Evolutionary conservation across 306 rosid species (phyloP).

Genomic region (Cicer bijugum): DNA sequence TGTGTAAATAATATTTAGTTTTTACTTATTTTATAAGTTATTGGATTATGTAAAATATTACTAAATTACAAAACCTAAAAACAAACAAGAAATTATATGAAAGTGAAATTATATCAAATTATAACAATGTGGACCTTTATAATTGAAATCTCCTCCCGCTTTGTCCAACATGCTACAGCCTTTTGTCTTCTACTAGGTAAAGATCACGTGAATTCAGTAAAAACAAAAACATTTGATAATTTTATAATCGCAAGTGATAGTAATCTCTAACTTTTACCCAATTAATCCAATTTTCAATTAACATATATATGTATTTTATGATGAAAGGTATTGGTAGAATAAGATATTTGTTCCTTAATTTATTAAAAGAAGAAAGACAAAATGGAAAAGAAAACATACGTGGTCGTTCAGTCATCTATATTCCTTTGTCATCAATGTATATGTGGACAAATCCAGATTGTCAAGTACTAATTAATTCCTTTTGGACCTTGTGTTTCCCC

Average conservation of each 20-base stretch:
- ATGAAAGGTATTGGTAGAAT: constrained; percentile 8
- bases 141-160: too few relatives aligned
- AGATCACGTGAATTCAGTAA: constrained; percentile 2
- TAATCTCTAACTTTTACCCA: neutral
- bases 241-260: neutral
- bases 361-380: constrained; percentile 12
- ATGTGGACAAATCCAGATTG: constrained; percentile 28
- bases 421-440: constrained; percentile 6
- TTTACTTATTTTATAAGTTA: too few relatives aligned
- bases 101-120: too few relatives aligned
- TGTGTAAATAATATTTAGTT: too few relatives aligned
- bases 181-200: neutral
- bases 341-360: constrained; percentile 7
- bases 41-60: too few relatives aligned
- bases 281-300: neutral
- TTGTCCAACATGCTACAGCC: too few relatives aligned
- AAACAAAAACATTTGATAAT: neutral
- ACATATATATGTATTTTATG: neutral
- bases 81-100: too few relatives aligned
- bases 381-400: constrained; percentile 6
- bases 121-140: too few relatives aligned
- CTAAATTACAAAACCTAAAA: too few relatives aligned
- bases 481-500: constrained; percentile 1
- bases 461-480: constrained; percentile 34
- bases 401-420: constrained; percentile 16